Conservation (phyloP, 257 asterid genomes). For the Lycium ferocissimum region DNA sequence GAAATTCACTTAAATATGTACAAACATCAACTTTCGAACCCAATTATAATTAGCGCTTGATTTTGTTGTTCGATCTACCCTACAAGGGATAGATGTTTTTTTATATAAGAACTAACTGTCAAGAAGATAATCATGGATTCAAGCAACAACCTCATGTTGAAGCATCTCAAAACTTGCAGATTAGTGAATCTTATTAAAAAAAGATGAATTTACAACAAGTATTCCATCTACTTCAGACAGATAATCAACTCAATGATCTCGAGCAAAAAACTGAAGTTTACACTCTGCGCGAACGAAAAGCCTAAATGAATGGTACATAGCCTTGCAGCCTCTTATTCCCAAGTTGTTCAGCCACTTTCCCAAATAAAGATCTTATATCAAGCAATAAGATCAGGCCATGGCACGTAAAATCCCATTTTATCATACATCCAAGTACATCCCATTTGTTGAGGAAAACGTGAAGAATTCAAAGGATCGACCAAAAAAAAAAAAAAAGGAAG, state of each 20-base stretch:
- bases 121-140: background rate
- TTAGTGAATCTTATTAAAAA: background rate
- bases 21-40: no score
- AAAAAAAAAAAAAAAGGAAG: background rate
- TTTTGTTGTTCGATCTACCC: background rate
- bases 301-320: constrained; percentile 20
- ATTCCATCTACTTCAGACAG: background rate
- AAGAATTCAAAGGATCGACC: constrained; percentile 23
- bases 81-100: no score
- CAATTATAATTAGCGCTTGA: background rate
- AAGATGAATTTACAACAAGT: constrained; percentile 3
- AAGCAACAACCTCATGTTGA: constrained; percentile 5
- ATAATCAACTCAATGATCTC: constrained; percentile 18
- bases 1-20: no score
- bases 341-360: constrained; percentile 17
- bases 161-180: background rate
- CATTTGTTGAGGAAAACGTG: constrained; percentile 31
- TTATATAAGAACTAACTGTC: no score
- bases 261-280: constrained; percentile 16
- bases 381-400: constrained; percentile 14
- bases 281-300: constrained; percentile 10
- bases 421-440: constrained; percentile 32
- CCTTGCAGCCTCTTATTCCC: constrained; percentile 28
- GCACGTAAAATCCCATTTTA: background rate
- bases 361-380: constrained; percentile 6